Base-by-base conservation (phyloP, 2,329 filamentous ascomycete species). In the Alternaria dauci region DNA sequence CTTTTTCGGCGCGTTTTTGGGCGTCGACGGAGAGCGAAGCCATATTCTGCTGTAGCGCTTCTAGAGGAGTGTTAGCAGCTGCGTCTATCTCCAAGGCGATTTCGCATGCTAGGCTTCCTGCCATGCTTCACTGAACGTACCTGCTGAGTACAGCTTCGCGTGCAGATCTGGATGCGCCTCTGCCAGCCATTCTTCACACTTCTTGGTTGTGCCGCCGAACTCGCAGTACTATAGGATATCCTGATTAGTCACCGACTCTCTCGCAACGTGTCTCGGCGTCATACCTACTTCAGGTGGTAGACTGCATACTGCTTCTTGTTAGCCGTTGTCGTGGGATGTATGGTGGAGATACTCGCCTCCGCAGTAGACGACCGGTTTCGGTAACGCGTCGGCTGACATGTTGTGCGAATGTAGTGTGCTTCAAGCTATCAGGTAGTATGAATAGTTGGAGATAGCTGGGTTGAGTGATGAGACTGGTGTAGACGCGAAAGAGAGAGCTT, bases 121-220 rank as follows among this genome's bases (percentile, higher is more conserved):
- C 4, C 20, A 39, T 69, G 28, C n/a, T 30, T 6, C 14, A 41
- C 20, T 44, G 18, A 32, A 48, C 81, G 65, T 83, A 94, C 93
- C 93, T 80, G 91, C 86, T 51, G 93, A 97, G 86, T 96, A 97
- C 80, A 99, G 86, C 72, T 84, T 84, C 63, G 87, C 80, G 80
- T 96, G 96, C 78, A 97, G 82, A 47, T 86, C 84, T 3, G 89
- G 87, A 71, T 97, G 86, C 67, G 88, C 86, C 67, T 89, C 87
- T 74, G 92, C 83, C 20, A 99, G 88, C 95, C 95, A 99, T 79
- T 98, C 94, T 80, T 94, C 91, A 83, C 95, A 99, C 83, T 97
- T 99, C 82, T 93, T 97, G 25, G 91, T 90, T 39, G 94, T 98
- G 67, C 94, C 94, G 76, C 95, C 95, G 81, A 97, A 98, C 82